Conservation (phyloP, 2,329 filamentous ascomycete species). For the Aspergillus texensis region DNA sequence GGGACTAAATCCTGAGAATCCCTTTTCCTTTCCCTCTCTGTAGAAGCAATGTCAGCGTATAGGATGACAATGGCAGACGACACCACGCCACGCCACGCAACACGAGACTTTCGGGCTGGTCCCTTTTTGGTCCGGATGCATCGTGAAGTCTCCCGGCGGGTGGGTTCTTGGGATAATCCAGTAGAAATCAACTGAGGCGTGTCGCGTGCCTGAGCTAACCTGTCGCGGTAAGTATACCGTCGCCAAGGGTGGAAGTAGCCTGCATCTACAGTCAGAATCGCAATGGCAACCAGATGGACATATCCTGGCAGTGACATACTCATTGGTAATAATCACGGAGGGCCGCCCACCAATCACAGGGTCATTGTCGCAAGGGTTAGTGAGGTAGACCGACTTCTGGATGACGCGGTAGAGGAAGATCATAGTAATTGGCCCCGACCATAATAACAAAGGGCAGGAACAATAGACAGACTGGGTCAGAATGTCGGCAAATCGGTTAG, state of each 20-base stretch:
- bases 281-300: neutral
- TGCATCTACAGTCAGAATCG: neutral
- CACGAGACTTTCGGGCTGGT: slow-evolving; percentile 3
- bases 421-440: neutral
- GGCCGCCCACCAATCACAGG: neutral
- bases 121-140: slow-evolving; percentile 19
- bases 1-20: neutral
- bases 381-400: neutral
- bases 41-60: neutral
- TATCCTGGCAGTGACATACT: neutral
- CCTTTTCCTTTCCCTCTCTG: neutral
- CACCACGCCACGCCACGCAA: slow-evolving; percentile 14
- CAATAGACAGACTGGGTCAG: neutral
- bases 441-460: neutral
- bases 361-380: neutral
- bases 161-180: slow-evolving; percentile 3
- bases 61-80: neutral
- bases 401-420: neutral
- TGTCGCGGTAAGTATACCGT: slow-evolving; percentile 8
- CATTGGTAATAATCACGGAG: neutral
- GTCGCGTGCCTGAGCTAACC: slow-evolving; percentile 18
- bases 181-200: slow-evolving; percentile 1
- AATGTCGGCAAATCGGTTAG: neutral
- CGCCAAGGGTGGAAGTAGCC: neutral
- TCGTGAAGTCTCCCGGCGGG: slow-evolving; percentile 9